Conservation (phyloP, 2,329 filamentous ascomycete genomes). For the Hypoxylon sp. region DNA sequence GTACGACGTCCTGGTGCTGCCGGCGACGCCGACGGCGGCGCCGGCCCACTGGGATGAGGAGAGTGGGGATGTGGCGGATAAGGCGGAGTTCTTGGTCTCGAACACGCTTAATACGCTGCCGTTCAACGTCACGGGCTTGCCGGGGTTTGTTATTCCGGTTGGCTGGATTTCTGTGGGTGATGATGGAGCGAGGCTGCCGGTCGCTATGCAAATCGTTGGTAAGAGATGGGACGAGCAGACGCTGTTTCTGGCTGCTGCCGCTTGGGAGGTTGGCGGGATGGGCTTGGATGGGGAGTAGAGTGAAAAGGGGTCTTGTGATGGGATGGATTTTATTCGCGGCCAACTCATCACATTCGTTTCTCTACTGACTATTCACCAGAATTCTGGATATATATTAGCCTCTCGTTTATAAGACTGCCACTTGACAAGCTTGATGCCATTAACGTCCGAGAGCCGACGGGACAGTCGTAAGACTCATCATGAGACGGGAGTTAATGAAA, state of each 20-base stretch:
- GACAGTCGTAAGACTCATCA: too few species aligned
- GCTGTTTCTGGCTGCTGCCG: conserved; percentile 42
- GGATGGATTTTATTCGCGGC: neutral
- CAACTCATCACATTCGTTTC: neutral
- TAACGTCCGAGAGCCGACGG: too few species aligned
- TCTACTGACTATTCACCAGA: too few species aligned
- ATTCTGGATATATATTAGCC: too few species aligned
- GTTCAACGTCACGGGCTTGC: conserved; percentile 61
- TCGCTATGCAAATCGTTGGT: conserved; percentile 46
- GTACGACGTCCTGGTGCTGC: conserved; percentile 58
- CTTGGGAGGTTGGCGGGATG: conserved; percentile 44
- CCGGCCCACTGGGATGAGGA: conserved; percentile 50
- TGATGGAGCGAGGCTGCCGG: conserved; percentile 38
- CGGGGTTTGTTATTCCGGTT: conserved; percentile 56
- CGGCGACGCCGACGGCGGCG: conserved; percentile 55
- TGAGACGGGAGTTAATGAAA: too few species aligned
- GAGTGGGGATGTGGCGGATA: conserved; percentile 49
- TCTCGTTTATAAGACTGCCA: too few species aligned
- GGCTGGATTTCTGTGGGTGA: conserved; percentile 42
- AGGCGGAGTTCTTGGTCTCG: conserved; percentile 54
- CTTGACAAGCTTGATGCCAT: too few species aligned
- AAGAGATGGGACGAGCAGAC: conserved; percentile 41
- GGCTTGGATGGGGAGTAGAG: conserved; percentile 40
- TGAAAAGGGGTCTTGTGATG: neutral
- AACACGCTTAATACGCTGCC: conserved; percentile 54